Evolutionary conservation across 371 early-diverging fungal genomes (phyloP), one percentile per base, ranked within the genome.

Genomic region (Mucor plumbeus): DNA sequence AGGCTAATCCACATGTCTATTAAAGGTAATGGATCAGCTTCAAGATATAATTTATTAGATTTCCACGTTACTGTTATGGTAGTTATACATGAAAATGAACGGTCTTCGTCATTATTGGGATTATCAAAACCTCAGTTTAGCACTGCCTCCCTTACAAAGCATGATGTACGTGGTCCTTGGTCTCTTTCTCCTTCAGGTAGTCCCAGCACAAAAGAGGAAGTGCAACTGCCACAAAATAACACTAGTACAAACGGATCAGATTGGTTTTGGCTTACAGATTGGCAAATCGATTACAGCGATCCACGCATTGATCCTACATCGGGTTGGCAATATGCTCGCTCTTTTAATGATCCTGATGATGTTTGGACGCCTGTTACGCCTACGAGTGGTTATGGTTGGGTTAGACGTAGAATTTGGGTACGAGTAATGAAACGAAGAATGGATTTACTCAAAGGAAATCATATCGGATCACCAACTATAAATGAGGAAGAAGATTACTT

Each of bases 181-280:
- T 84, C 86, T 11, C 77, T 80, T 56, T 74, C 68, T 54, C 68
- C 84, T 5, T 75, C 73, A 7, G 86, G 87, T 11, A 65, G 74
- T 43, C 84, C 85, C 0, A 73, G 72, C 7, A 71, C 83, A 43
- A 84, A 81, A 50, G 82, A 86, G 3, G 76, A 82, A 34, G 86
- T 89, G 14, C 74, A 77, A 11, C 64, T 90, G 14, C 90, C 88
- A 0, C 26, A 55, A 5, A 65, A 43, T 15, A 59, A 58, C 14
- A 43, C 3, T 9, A 43, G 71, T 0, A 44, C 64, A 1, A 55
- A 58, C 69, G 70, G 55, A 33, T 68, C 69, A 4, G 60, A 74
- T 13, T 93, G 92, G 92, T 93, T 89, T 69, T 93, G 93, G 93
- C 60, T 91, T 35, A 90, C 89, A 4, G 93, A 93, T 48, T 93